Percentiles rank a stretch among this genome's conserved stretches.
Evolutionary conservation across 2,329 filamentous ascomycete genomes (phyloP).

Genomic region (Penicillium sp.): DNA sequence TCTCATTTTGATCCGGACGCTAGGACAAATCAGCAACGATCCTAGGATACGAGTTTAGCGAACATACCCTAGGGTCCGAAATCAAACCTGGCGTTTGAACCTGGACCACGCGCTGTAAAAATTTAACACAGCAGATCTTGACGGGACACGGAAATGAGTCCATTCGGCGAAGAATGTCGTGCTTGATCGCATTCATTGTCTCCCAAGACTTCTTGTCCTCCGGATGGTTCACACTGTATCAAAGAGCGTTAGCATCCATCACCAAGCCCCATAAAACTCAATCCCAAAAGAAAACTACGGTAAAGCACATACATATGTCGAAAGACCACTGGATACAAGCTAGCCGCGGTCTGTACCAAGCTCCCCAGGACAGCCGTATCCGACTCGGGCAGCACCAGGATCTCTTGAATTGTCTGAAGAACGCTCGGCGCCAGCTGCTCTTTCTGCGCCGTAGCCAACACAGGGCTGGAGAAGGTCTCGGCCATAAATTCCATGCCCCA

Average conservation of each 20-base stretch:
- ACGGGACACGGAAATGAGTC: constrained; percentile 73
- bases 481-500: constrained; percentile 96
- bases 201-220: constrained; percentile 82
- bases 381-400: constrained; percentile 69
- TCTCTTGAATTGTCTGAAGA: constrained; percentile 69
- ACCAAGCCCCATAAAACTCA: not conserved
- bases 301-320: constrained; percentile 72
- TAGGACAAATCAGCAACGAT: constrained; percentile 31
- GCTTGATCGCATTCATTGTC: constrained; percentile 83
- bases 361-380: constrained; percentile 80
- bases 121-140: constrained; percentile 94
- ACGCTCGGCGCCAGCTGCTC: constrained; percentile 74
- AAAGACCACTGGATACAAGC: constrained; percentile 88
- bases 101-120: constrained; percentile 87
- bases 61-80: constrained; percentile 74
- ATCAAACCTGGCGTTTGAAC: constrained; percentile 84
- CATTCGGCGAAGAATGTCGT: constrained; percentile 84
- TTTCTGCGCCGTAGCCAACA: constrained; percentile 73
- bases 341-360: constrained; percentile 82
- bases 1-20: constrained; percentile 73
- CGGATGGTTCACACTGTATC: constrained; percentile 74
- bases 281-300: constrained; percentile 10
- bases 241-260: constrained; percentile 32
- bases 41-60: not conserved
- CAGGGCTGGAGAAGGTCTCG: constrained; percentile 93